These are phyloP conservation scores for Adansonia madagascariensis DNA, from an alignment of 441 rosid species.

Conservation along the genomic window DNA sequence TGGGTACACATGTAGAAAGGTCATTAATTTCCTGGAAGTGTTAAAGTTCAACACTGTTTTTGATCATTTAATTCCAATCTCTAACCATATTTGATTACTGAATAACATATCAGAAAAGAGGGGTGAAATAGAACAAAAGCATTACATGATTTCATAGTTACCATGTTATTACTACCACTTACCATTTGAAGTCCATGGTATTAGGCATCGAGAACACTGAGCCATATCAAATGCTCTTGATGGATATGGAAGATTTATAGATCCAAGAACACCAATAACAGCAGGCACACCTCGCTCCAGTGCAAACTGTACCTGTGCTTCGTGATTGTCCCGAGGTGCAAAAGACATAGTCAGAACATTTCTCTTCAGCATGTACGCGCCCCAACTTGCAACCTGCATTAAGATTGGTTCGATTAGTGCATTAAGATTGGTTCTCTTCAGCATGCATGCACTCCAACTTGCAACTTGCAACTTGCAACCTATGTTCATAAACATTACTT, in stretches of 20 bases:
- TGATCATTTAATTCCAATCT: conserved; percentile 3
- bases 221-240: conserved; percentile 78
- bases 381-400: conserved; percentile 76
- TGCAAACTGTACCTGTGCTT: conserved; percentile 78
- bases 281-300: conserved; percentile 80
- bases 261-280: conserved; percentile 67
- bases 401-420: conserved; percentile 15
- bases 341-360: conserved; percentile 71
- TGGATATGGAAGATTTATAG: conserved; percentile 65
- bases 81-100: not conserved
- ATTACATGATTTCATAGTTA: conserved; percentile 3
- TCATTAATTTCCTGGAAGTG: conserved; percentile 13
- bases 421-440: conserved; percentile 44
- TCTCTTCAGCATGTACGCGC: conserved; percentile 67
- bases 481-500: not conserved
- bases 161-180: conserved; percentile 24
- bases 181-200: conserved; percentile 79
- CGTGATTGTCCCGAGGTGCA: conserved; percentile 73
- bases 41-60: conserved; percentile 7
- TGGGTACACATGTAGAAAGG: conserved; percentile 29
- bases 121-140: conserved; percentile 9
- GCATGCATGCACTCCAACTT: conserved; percentile 79
- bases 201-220: conserved; percentile 75
- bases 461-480: conserved; percentile 50
- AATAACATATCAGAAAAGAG: conserved; percentile 3